Conservation (phyloP, 2,329 filamentous ascomycete species). For the Zymoseptoria ardabiliae region DNA sequence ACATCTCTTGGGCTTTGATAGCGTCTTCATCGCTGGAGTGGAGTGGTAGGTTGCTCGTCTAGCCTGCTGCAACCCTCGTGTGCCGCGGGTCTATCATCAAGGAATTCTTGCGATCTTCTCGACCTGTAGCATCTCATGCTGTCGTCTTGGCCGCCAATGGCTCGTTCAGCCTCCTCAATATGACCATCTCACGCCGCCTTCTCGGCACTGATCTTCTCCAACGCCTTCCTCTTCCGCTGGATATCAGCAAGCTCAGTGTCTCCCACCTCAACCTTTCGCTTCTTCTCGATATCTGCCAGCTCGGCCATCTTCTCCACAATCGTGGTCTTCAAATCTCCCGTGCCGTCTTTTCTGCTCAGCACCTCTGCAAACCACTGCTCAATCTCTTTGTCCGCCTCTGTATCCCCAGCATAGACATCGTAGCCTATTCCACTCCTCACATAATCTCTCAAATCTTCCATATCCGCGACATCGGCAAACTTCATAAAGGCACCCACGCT, state of each 20-base stretch:
- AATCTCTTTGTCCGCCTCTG: slow-evolving; percentile 46
- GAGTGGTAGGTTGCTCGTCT: neutral
- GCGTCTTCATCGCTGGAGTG: neutral
- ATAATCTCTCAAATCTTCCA: slow-evolving; percentile 51
- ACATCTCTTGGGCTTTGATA: neutral
- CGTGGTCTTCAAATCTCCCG: slow-evolving; percentile 22
- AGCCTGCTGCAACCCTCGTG: neutral
- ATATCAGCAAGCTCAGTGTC: slow-evolving; percentile 3
- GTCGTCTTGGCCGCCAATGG: neutral
- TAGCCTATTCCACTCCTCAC: slow-evolving; percentile 51
- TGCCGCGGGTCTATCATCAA: neutral
- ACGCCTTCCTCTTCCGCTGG: slow-evolving; percentile 22
- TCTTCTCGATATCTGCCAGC: slow-evolving; percentile 23
- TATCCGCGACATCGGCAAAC: slow-evolving; percentile 61
- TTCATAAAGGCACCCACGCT: slow-evolving; percentile 65
- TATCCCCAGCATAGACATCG: slow-evolving; percentile 48
- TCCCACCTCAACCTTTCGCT: slow-evolving; percentile 9
- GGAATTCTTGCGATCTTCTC: neutral
- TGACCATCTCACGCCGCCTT: slow-evolving; percentile 1
- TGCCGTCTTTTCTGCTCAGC: slow-evolving; percentile 42
- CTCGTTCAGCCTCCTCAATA: neutral
- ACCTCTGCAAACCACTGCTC: slow-evolving; percentile 47
- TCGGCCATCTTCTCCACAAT: slow-evolving; percentile 26
- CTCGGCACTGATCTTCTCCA: slow-evolving; percentile 21
- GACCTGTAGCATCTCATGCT: neutral